Evolutionary conservation across 2,329 filamentous ascomycete genomes (phyloP).

Genomic region (Pseudocercospora musae): DNA sequence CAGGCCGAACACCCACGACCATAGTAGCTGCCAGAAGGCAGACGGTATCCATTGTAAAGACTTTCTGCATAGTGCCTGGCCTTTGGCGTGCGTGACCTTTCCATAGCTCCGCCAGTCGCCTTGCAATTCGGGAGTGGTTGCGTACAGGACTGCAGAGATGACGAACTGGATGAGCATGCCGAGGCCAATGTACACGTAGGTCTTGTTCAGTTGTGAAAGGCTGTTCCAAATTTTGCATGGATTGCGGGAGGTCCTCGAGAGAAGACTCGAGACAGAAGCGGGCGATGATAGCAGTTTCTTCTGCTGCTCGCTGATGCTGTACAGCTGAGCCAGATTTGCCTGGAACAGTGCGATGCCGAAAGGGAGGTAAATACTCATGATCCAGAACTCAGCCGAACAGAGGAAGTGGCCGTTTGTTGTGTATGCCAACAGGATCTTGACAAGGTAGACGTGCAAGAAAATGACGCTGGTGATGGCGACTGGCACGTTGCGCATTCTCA

Average conservation of each 20-base stretch:
- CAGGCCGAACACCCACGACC: slow-evolving; percentile 61
- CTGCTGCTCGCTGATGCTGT: slow-evolving; percentile 34
- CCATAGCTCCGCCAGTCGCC: slow-evolving; percentile 28
- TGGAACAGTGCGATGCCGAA: slow-evolving; percentile 65
- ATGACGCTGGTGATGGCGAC: slow-evolving; percentile 23
- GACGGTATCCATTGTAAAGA: slow-evolving; percentile 61
- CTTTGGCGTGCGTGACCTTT: slow-evolving; percentile 21
- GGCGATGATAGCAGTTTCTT: slow-evolving; percentile 16
- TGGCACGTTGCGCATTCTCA: slow-evolving; percentile 27
- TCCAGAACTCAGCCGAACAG: slow-evolving; percentile 59
- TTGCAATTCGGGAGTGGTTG: slow-evolving; percentile 21
- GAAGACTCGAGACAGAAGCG: slow-evolving; percentile 5
- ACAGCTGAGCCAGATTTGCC: slow-evolving; percentile 60
- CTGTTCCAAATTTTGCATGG: slow-evolving; percentile 43
- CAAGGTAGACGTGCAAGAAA: slow-evolving; percentile 42
- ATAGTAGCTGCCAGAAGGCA: slow-evolving; percentile 62
- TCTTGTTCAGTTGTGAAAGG: slow-evolving; percentile 43
- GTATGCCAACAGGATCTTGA: slow-evolving; percentile 42
- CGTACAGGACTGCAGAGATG: slow-evolving; percentile 23
- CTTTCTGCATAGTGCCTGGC: slow-evolving; percentile 25
- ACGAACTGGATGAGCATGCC: slow-evolving; percentile 50
- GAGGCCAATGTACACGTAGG: slow-evolving; percentile 50
- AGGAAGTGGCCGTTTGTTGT: slow-evolving; percentile 42
- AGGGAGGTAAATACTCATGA: slow-evolving; percentile 64
- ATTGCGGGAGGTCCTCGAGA: neutral